Evolutionary conservation across 2,329 filamentous ascomycete species (phyloP).

Genomic region (Xylaria sp.): DNA sequence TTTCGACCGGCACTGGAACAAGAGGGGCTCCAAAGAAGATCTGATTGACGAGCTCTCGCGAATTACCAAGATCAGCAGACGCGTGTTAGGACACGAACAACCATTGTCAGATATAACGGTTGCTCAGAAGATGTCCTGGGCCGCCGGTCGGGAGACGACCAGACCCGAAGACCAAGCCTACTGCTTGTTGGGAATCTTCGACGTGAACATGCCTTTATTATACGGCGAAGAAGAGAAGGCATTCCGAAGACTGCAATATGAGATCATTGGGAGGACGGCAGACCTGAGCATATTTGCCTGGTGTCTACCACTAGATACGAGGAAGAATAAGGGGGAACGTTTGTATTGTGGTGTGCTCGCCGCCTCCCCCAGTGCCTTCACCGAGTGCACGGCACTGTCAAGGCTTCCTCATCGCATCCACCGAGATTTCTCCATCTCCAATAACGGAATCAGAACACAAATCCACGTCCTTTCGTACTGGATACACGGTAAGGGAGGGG

Average conservation of each 20-base stretch:
- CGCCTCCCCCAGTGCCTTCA: conserved; percentile 9
- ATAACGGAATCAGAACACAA: conserved; percentile 16
- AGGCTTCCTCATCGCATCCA: conserved; percentile 14
- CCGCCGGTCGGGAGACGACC: conserved; percentile 17
- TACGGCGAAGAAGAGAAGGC: conserved; percentile 28
- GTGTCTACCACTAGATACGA: not conserved
- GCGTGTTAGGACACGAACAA: conserved; percentile 5
- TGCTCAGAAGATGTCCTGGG: conserved; percentile 30
- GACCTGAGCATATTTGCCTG: conserved; percentile 29
- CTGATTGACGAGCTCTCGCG: conserved; percentile 14
- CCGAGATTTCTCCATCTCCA: conserved; percentile 24
- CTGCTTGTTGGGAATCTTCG: conserved; percentile 27
- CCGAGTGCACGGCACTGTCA: conserved; percentile 5
- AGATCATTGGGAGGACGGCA: conserved; percentile 24
- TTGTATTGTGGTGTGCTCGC: conserved; percentile 22
- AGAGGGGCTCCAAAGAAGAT: conserved; percentile 11
- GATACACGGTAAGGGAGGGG: not conserved
- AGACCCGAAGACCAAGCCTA: conserved; percentile 29
- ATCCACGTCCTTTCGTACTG: conserved; percentile 15
- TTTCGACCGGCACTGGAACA: conserved; percentile 19
- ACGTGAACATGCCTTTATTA: conserved; percentile 30
- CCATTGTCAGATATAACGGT: conserved; percentile 8
- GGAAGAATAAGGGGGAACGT: not conserved
- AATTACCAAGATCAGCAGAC: conserved; percentile 22
- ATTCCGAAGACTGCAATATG: conserved; percentile 21